phyloP scores from a whole-genome alignment of 805 yeast species.

The Metschnikowia hibisci region DNA sequence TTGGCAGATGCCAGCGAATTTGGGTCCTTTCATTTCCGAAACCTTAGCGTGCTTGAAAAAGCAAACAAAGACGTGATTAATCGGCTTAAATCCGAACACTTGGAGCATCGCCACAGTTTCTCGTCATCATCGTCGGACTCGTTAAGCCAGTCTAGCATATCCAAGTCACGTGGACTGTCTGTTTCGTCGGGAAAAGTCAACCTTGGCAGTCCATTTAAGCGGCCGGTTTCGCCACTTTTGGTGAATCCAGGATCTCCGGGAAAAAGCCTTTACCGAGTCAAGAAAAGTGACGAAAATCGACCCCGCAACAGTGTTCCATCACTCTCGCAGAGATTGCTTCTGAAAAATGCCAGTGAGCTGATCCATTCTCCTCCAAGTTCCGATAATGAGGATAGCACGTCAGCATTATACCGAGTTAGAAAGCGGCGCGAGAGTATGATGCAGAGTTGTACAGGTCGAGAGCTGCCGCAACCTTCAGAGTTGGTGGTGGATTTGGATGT shows the following conservation, averaged over 20 bases:
- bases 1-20: slow-evolving; percentile 74
- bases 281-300: slow-evolving; percentile 9
- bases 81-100: slow-evolving; percentile 77
- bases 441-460: slow-evolving; percentile 17
- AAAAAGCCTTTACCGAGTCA: slow-evolving; percentile 12
- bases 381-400: slow-evolving; percentile 57
- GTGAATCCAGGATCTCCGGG: slow-evolving; percentile 27
- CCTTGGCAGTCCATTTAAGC: slow-evolving; percentile 38
- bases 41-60: slow-evolving; percentile 82
- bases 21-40: slow-evolving; percentile 90
- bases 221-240: slow-evolving; percentile 45
- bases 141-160: slow-evolving; percentile 22
- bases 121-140: slow-evolving; percentile 49
- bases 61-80: slow-evolving; percentile 92
- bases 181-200: slow-evolving; percentile 20
- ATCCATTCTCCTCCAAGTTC: slow-evolving; percentile 52
- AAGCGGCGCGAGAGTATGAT: slow-evolving; percentile 53
- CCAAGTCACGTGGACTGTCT: slow-evolving; percentile 36
- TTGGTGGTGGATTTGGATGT: slow-evolving; percentile 51
- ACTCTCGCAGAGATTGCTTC: slow-evolving; percentile 23
- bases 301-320: slow-evolving; percentile 20
- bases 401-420: slow-evolving; percentile 50
- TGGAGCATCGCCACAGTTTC: slow-evolving; percentile 52
- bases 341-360: slow-evolving; percentile 23
- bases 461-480: slow-evolving; percentile 6